These are phyloP conservation scores for Pseudogymnoascus sp. DNA, from an alignment of 2,329 filamentous ascomycete genomes.

Conservation along the genomic window DNA sequence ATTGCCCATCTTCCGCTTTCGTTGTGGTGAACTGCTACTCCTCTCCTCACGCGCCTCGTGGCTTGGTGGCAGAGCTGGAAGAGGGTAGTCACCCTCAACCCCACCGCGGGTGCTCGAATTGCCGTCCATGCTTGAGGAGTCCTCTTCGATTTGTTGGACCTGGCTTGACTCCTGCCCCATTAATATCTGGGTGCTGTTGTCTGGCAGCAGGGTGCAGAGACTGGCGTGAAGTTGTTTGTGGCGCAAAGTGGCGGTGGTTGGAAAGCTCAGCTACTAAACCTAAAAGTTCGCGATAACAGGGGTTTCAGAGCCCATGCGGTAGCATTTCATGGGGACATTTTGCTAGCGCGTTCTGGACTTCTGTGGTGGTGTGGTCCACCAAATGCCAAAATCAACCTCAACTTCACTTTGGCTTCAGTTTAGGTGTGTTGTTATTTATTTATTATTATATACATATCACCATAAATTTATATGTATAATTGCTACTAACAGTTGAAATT, in stretches of 20 bases:
- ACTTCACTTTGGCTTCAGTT: conserved; percentile 1
- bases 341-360: background rate
- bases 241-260: background rate
- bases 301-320: background rate
- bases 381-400: conserved; percentile 1
- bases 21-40: background rate
- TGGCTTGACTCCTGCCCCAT: conserved; percentile 6
- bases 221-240: background rate
- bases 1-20: background rate
- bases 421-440: background rate
- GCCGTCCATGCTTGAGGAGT: background rate
- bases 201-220: background rate
- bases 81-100: background rate
- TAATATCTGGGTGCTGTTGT: background rate
- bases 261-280: background rate
- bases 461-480: background rate
- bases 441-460: background rate
- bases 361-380: background rate
- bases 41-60: background rate
- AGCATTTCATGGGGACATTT: background rate
- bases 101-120: background rate
- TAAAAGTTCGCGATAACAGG: conserved; percentile 4
- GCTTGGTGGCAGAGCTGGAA: background rate
- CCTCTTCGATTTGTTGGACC: background rate
- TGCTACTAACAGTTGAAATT: background rate